These are phyloP conservation scores for Metarhizium humberi DNA, from an alignment of 2,329 filamentous ascomycete genomes.

Conservation along the genomic window DNA sequence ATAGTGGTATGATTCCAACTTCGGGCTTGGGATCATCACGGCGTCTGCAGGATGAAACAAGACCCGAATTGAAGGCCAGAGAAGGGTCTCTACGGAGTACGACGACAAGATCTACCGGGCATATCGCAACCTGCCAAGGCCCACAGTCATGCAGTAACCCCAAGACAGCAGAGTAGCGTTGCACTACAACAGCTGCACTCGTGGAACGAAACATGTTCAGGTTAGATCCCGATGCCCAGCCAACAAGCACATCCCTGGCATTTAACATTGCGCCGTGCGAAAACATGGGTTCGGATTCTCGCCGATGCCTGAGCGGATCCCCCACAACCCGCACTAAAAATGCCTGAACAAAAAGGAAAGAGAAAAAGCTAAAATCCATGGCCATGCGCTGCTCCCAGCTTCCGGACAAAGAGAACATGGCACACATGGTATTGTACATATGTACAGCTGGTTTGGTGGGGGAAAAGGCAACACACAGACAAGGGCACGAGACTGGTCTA, in stretches of 20 bases:
- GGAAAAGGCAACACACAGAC: background rate
- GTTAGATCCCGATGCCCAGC: background rate
- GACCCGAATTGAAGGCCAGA: too few relatives aligned
- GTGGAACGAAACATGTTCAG: background rate
- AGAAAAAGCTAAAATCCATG: background rate
- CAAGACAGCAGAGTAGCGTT: background rate
- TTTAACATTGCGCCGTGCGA: background rate
- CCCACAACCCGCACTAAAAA: background rate
- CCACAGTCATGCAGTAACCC: background rate
- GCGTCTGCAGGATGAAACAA: too few relatives aligned
- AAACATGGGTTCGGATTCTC: background rate
- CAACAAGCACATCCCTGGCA: too few relatives aligned
- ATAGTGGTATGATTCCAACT: too few relatives aligned
- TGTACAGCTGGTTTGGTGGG: background rate
- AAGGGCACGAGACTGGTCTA: background rate
- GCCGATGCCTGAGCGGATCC: background rate
- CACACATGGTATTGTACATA: background rate
- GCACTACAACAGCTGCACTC: background rate
- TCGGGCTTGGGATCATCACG: too few relatives aligned
- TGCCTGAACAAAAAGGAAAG: background rate
- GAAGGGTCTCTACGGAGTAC: too few relatives aligned
- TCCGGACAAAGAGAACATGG: background rate
- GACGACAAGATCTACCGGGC: too few relatives aligned
- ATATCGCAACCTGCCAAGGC: background rate
- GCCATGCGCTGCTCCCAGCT: background rate